phyloP scores from a whole-genome alignment of 352 stramenopile genomes.

The Pythium oligandrum region DNA sequence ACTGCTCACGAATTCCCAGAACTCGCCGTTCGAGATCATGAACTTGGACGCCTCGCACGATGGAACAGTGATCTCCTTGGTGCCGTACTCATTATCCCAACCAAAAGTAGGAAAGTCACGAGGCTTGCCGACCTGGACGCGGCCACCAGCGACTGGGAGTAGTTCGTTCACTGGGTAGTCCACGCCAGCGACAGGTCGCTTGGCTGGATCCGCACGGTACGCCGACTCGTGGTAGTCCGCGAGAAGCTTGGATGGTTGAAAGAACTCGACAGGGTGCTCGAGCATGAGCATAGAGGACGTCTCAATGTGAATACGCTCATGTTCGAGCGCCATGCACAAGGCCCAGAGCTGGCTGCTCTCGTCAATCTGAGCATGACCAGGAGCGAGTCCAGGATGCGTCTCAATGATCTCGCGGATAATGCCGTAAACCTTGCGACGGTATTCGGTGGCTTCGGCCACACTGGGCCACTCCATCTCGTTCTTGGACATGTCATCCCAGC shows the following conservation, averaged over 20 bases:
- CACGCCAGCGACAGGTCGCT: constrained; percentile 57
- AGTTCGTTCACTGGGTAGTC: constrained; percentile 91
- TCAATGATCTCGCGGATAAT: constrained; percentile 84
- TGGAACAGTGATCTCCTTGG: constrained; percentile 80
- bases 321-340: constrained; percentile 93
- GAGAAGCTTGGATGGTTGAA: constrained; percentile 80
- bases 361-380: constrained; percentile 72
- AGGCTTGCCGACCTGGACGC: constrained; percentile 88
- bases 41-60: constrained; percentile 87
- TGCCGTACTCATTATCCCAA: constrained; percentile 98
- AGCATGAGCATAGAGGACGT: constrained; percentile 95
- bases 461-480: constrained; percentile 94
- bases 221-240: constrained; percentile 80
- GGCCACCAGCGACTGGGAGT: constrained; percentile 60
- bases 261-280: constrained; percentile 89
- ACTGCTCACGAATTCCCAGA: constrained; percentile 92
- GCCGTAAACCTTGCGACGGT: constrained; percentile 90
- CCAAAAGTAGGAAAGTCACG: constrained; percentile 91
- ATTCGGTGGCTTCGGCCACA: constrained; percentile 88
- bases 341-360: constrained; percentile 90
- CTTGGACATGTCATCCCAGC: constrained; percentile 98
- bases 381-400: constrained; percentile 81
- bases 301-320: constrained; percentile 97
- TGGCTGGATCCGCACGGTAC: constrained; percentile 18
- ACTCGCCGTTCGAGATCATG: constrained; percentile 96